Conservation (phyloP, 768 basidiomycete species). For the Dentipellis sp. region DNA sequence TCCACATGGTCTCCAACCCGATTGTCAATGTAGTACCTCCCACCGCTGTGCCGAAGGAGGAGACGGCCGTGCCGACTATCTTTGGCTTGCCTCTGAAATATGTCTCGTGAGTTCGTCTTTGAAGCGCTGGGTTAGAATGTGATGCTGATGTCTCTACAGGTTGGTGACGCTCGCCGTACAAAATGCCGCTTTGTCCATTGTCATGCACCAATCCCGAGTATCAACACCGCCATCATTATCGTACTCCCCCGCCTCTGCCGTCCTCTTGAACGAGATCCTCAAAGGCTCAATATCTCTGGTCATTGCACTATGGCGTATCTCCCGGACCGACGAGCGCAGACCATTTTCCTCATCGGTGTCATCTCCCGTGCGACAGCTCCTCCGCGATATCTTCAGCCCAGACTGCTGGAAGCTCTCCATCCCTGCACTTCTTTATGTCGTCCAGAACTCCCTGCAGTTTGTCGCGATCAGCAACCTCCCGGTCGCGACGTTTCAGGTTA, state of each 20-base stretch:
- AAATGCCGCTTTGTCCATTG: conserved; percentile 91
- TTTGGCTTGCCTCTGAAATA: conserved; percentile 75
- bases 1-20: conserved; percentile 10
- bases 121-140: not conserved
- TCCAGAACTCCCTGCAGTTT: conserved; percentile 97
- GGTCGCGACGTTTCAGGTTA: conserved; percentile 95
- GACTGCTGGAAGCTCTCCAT: conserved; percentile 99
- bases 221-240: conserved; percentile 66
- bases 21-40: conserved; percentile 1
- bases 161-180: conserved; percentile 86
- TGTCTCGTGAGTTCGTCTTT: conserved; percentile 48
- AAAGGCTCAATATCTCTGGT: conserved; percentile 89
- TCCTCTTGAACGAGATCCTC: conserved; percentile 88
- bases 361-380: conserved; percentile 43
- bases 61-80: conserved; percentile 35
- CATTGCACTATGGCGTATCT: conserved; percentile 49
- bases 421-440: conserved; percentile 88
- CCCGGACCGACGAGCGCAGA: conserved; percentile 28
- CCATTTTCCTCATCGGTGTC: conserved; percentile 28
- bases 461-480: conserved; percentile 93
- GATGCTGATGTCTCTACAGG: conserved; percentile 25
- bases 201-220: conserved; percentile 98
- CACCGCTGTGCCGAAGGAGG: conserved; percentile 8
- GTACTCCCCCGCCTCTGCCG: conserved; percentile 92
- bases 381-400: conserved; percentile 69